phyloP scores from a whole-genome alignment of 2,329 filamentous ascomycete genomes.

The Dactylella cylindrospora region DNA sequence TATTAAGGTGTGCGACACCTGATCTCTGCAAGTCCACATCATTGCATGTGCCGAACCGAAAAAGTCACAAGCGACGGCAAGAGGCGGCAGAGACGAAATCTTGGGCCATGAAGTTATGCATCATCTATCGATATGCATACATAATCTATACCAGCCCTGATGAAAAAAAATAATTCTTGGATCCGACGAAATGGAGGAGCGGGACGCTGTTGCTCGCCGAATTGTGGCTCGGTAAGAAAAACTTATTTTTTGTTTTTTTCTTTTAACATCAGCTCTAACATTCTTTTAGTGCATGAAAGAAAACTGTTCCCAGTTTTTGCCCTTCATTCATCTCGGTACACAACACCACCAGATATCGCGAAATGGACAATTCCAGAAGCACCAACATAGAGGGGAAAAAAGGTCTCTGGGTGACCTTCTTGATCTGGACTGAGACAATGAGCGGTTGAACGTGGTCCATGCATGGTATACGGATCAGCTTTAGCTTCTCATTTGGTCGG shows the following conservation, averaged over 20 bases:
- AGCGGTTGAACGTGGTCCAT: conserved; percentile 42
- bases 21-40: conserved; percentile 44
- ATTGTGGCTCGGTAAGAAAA: not conserved
- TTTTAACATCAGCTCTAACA: conserved; percentile 10
- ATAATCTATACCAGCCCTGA: conserved; percentile 21
- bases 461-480: conserved; percentile 43
- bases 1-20: conserved; percentile 38
- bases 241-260: not conserved
- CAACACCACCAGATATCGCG: conserved; percentile 1
- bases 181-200: not conserved
- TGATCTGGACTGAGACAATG: conserved; percentile 34
- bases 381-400: too few relatives aligned
- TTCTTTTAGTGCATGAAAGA: not conserved
- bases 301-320: not conserved
- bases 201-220: conserved; percentile 21
- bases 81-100: conserved; percentile 37
- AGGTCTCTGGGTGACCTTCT: conserved; percentile 37
- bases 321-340: not conserved
- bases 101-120: conserved; percentile 16
- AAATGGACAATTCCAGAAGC: conserved; percentile 14
- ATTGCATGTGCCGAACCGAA: conserved; percentile 44
- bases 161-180: conserved; percentile 17
- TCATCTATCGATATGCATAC: not conserved
- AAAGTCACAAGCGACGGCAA: conserved; percentile 43
- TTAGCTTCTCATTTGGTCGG: conserved; percentile 44